Evolutionary conservation across 2,329 filamentous ascomycete genomes (phyloP).

Genomic region (Colletotrichum orchidophilum): DNA sequence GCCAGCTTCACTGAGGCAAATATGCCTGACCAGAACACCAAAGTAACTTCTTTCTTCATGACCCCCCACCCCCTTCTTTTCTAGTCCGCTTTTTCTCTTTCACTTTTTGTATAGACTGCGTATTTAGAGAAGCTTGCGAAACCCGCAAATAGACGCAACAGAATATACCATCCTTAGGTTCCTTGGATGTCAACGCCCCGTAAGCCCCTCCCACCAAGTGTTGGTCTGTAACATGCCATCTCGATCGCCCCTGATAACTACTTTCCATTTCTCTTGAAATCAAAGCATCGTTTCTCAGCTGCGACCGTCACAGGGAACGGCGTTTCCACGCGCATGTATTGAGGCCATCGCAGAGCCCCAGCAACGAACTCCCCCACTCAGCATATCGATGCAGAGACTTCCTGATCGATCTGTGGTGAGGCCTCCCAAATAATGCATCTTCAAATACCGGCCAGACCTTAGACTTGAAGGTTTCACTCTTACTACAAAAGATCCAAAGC

Average conservation of each 20-base stretch:
- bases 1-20: conserved; percentile 2
- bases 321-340: neutral
- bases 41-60: neutral
- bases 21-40: conserved; percentile 6
- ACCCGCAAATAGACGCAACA: neutral
- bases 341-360: neutral
- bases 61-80: neutral
- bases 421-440: no score
- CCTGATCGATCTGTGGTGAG: neutral
- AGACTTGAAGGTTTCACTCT: no score
- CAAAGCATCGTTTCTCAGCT: neutral
- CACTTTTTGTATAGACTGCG: no score
- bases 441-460: no score
- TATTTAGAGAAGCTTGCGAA: neutral
- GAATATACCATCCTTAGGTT: neutral
- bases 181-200: neutral
- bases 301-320: neutral
- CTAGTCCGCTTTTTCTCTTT: no score
- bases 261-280: neutral
- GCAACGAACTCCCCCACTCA: neutral
- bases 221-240: neutral
- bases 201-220: neutral
- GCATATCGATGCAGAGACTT: neutral
- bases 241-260: neutral
- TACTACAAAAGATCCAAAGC: no score